Evolutionary conservation across 352 stramenopile species (phyloP).

Genomic region (Phytophthora europaea): DNA sequence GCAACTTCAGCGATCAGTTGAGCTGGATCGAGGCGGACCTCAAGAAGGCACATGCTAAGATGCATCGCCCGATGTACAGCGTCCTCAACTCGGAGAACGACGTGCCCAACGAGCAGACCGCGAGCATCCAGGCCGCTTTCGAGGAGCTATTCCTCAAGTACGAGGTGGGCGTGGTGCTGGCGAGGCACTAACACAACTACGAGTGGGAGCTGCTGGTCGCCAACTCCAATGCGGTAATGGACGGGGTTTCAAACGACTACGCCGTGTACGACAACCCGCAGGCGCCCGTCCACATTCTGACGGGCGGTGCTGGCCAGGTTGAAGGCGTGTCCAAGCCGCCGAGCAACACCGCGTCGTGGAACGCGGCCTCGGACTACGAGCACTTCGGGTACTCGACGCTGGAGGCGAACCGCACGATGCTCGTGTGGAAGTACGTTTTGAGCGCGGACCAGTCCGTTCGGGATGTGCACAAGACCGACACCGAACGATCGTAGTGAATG

Average conservation of each 20-base stretch:
- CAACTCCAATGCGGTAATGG: not conserved
- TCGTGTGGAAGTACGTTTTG: not conserved
- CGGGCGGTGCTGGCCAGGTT: not conserved
- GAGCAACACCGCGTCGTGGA: not conserved
- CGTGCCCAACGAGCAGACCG: constrained; percentile 28
- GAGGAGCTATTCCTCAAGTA: too few relatives aligned
- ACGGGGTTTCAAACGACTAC: not conserved
- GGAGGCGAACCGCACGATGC: not conserved
- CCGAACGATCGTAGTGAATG: not conserved
- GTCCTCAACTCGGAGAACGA: constrained; percentile 24
- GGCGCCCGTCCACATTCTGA: not conserved
- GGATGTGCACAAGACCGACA: not conserved
- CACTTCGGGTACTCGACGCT: not conserved
- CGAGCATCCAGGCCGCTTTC: constrained; percentile 68
- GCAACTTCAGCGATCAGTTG: constrained; percentile 49
- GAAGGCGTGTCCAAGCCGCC: not conserved
- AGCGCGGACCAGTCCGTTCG: not conserved
- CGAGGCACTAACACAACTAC: constrained; percentile 71
- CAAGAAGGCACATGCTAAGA: constrained; percentile 39
- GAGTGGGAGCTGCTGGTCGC: not conserved
- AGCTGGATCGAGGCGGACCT: constrained; percentile 57
- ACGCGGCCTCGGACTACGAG: not conserved
- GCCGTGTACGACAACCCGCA: constrained; percentile 2
- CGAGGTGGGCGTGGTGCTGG: constrained; percentile 88
- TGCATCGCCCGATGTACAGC: too few relatives aligned